These are phyloP conservation scores for Boletus huronensis DNA, from an alignment of 768 basidiomycete genomes.

Conservation along the genomic window DNA sequence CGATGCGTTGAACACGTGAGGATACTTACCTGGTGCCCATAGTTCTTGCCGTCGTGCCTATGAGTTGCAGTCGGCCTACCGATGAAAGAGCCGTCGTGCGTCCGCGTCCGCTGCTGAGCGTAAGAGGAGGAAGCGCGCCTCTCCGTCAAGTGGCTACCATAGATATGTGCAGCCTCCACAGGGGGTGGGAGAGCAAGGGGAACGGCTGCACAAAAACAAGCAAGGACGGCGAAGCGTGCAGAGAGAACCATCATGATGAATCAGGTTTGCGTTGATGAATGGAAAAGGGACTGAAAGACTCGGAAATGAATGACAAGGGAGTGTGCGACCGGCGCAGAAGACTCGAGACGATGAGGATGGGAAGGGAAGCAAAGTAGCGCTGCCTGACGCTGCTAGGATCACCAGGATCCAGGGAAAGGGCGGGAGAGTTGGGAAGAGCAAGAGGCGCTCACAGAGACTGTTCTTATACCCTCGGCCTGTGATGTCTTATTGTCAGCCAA, in stretches of 20 bases:
- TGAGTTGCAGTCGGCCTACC: neutral
- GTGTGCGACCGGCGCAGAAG: constrained; percentile 22
- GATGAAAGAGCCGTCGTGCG: neutral
- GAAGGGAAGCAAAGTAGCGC: constrained; percentile 13
- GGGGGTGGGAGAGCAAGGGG: constrained; percentile 31
- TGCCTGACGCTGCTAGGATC: constrained; percentile 36
- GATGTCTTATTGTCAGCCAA: constrained; percentile 23
- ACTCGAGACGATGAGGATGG: constrained; percentile 19
- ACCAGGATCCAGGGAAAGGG: constrained; percentile 49
- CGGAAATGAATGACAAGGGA: constrained; percentile 17
- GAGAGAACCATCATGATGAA: constrained; percentile 49
- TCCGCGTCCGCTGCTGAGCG: neutral
- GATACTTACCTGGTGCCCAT: constrained; percentile 7
- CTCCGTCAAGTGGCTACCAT: constrained; percentile 14
- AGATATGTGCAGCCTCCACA: constrained; percentile 41
- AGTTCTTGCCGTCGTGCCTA: neutral
- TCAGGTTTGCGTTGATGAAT: constrained; percentile 12
- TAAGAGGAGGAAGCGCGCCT: constrained; percentile 1
- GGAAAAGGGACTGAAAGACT: neutral
- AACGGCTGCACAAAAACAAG: constrained; percentile 43
- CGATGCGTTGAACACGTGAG: neutral
- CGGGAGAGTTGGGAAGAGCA: constrained; percentile 36
- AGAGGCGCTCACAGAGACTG: constrained; percentile 3
- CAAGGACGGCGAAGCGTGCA: constrained; percentile 45
- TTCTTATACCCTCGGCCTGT: constrained; percentile 20